Base-by-base conservation (phyloP, 2,329 filamentous ascomycete species). In the Nigrospora oryzae region DNA sequence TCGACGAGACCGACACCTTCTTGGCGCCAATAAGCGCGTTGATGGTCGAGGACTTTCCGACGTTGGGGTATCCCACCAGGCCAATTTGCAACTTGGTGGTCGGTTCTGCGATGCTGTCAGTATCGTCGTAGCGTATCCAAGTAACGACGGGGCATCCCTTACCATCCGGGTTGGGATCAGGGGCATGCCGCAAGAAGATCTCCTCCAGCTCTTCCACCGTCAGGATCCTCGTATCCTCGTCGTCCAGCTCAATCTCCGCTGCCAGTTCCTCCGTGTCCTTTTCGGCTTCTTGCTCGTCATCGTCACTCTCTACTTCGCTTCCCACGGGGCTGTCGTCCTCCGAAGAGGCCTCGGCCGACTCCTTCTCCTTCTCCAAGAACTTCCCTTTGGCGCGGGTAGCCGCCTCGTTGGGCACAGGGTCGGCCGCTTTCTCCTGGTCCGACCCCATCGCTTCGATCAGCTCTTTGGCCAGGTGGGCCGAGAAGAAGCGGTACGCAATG, bases 11-110 rank as follows among this genome's bases (percentile, higher is more conserved):
- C 0, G 91, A 97, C 6, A 98, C 93, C 69, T 97, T 98, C 72
- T 97, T 98, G 45, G 93, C 84, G 42, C 94, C 94, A 47, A 97
- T 90, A n/a, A 98, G 78, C 36, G 93, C 91, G 70, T 98, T 98
- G 75, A 98, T 98, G 14, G 93, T 98, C 40, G 90, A 96, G 1
- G 94, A 98, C 70, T 98, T 98, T 68, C 93, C 93, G 51, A 98
- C 93, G 69, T 98, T 98, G 59, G 93, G 93, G 67, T 98, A 98
- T 47, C 93, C 93, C 34, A 98, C 93, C 16, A 98, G 74, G 56
- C 93, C 93, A 54, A 98, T 93, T 52, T 89, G 83, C 5, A 90
- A 84, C 64, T 94, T 96, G 51, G 66, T 67, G 38, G 72, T 70
- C 10, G 69, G 56, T 4, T 65, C 73, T 74, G 52, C 43, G 16